Base-by-base conservation (phyloP, 208 protist species). In the Acanthamoeba castellanii region DNA sequence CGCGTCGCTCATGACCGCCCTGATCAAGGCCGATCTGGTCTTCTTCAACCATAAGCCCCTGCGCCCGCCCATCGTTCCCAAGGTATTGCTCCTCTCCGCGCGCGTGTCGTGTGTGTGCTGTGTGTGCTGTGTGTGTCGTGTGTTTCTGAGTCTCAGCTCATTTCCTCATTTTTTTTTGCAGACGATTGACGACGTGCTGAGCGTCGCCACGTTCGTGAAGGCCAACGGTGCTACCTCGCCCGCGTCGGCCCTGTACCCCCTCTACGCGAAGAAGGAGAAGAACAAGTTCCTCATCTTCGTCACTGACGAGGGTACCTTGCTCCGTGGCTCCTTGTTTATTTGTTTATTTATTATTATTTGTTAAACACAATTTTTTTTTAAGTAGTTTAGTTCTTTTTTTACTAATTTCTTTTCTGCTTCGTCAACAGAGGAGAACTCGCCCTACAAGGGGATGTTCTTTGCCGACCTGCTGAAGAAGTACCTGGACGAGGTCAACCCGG, bases 11-110 rank as follows among this genome's bases (percentile, higher is more conserved):
- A 76, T 85, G 90, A 76, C 72, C 0, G 84, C 90, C 8, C 57
- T 96, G 16, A 94, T 92, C 32, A 85, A 95, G 45, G 74, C 96
- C 6, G 87, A 78, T 16, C 89, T 97, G 13, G 64, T 76, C 18
- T 97, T 97, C 95, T 97, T 97, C 59, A 95, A 97, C 55, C 66
- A 59, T 27, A 27, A 55, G n/a, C 66, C 88, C 37, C 27, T 87
- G 11, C 55, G 85, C 3, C 59, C 85, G 27, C 68, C 72, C 34
- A 50, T 97, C 11, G 9, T 91, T 16, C 81, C 89, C 0, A 52
- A 74, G 37, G 64, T 37, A 25, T 4, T 6, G 7, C 25, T 68
- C 32, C 18, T 64, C n/a, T 16, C n/a, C 11, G 30, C 20, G 22
- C 25, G 25, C 27, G 25, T 72, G 22, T 72, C 27, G 64, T 27